Conservation (phyloP, 495 filamentous ascomycete genomes). For the Tuber indicum region DNA sequence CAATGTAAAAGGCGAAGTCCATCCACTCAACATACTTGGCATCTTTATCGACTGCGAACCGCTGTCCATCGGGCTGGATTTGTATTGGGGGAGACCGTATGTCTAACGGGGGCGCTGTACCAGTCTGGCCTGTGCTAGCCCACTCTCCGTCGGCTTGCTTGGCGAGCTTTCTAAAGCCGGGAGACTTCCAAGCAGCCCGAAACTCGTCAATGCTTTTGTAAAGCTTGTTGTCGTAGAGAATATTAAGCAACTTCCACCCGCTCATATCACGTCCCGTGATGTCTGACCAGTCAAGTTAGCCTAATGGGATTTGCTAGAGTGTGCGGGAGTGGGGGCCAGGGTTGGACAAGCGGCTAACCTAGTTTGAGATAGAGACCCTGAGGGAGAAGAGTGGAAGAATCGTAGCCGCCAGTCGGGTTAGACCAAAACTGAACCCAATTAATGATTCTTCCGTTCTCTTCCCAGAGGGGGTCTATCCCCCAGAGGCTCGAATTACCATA, state of each 20-base stretch:
- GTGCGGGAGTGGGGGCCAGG: neutral
- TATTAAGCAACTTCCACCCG: constrained; percentile 48
- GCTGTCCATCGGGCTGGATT: constrained; percentile 44
- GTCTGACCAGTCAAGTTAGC: constrained; percentile 45
- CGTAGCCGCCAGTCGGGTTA: constrained; percentile 42
- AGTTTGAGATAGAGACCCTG: constrained; percentile 40
- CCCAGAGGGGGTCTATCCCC: constrained; percentile 45
- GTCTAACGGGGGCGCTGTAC: constrained; percentile 43
- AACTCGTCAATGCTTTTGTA: constrained; percentile 49
- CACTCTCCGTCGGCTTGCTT: constrained; percentile 48
- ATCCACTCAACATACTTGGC: constrained; percentile 52
- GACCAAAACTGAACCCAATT: constrained; percentile 47
- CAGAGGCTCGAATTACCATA: constrained; percentile 45
- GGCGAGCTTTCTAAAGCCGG: constrained; percentile 46
- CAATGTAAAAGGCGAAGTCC: constrained; percentile 51
- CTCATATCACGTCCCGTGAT: constrained; percentile 48
- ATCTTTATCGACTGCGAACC: constrained; percentile 46
- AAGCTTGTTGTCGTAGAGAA: constrained; percentile 50
- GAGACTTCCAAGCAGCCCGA: constrained; percentile 44
- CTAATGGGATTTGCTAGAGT: neutral
- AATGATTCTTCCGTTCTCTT: constrained; percentile 46
- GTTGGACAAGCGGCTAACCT: constrained; percentile 6
- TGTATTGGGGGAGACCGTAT: constrained; percentile 42
- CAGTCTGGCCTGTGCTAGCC: constrained; percentile 43
- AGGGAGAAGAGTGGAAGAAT: constrained; percentile 45